phyloP scores from a whole-genome alignment of 2,329 filamentous ascomycete genomes.

The Aspergillus felis region DNA sequence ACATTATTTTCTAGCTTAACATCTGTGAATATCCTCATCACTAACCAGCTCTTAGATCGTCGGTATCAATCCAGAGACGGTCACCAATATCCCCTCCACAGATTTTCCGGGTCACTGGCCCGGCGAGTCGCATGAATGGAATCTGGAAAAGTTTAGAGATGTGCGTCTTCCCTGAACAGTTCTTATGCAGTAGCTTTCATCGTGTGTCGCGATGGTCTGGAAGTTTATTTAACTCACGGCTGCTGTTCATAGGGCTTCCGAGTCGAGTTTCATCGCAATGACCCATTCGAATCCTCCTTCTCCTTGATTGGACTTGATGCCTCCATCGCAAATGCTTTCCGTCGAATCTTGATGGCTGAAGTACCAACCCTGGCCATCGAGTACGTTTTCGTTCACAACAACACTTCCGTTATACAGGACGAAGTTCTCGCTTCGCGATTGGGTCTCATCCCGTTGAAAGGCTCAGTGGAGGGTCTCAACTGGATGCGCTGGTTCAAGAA shows the following conservation, averaged over 20 bases:
- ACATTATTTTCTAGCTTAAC: slow-evolving; percentile 14
- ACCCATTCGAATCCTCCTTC: slow-evolving; percentile 74
- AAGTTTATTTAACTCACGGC: slow-evolving; percentile 3
- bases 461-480: slow-evolving; percentile 70
- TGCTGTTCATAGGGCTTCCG: slow-evolving; percentile 54
- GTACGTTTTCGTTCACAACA: slow-evolving; percentile 88
- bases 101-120: slow-evolving; percentile 91
- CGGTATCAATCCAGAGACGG: slow-evolving; percentile 82
- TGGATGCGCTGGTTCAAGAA: slow-evolving; percentile 81
- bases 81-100: slow-evolving; percentile 81
- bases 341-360: slow-evolving; percentile 90
- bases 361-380: slow-evolving; percentile 93
- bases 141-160: slow-evolving; percentile 65
- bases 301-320: slow-evolving; percentile 90
- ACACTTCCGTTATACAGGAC: slow-evolving; percentile 96
- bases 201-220: neutral
- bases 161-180: slow-evolving; percentile 33
- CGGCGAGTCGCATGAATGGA: slow-evolving; percentile 80
- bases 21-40: neutral
- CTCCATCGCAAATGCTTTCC: slow-evolving; percentile 92
- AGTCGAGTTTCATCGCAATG: slow-evolving; percentile 81
- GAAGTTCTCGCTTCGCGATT: slow-evolving; percentile 90
- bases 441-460: slow-evolving; percentile 85
- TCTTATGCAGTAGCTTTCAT: neutral
- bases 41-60: slow-evolving; percentile 60